These are phyloP conservation scores for Fraxinus latifolia DNA, from an alignment of 305 asterid species.

Conservation along the genomic window DNA sequence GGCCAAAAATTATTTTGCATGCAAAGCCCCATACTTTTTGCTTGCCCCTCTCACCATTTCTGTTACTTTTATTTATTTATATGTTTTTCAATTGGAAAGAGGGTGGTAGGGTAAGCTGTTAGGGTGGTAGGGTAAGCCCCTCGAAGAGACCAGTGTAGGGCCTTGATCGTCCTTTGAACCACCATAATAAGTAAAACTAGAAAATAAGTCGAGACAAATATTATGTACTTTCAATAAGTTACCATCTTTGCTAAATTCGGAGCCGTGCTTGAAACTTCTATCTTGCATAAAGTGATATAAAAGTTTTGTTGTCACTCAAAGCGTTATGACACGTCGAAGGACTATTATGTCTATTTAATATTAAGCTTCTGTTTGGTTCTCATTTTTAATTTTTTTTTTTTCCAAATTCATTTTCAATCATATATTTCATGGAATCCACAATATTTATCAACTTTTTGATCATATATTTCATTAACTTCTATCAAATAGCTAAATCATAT, in stretches of 20 bases:
- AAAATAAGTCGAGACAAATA: not conserved
- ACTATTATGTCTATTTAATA: not conserved
- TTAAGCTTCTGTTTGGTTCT: too few relatives aligned
- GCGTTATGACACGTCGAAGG: not conserved
- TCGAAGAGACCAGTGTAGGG: not conserved
- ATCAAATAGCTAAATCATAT: not conserved
- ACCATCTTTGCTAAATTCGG: not conserved
- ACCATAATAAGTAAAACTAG: not conserved
- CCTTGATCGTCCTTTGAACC: not conserved
- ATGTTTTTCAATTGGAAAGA: not conserved
- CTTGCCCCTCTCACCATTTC: not conserved
- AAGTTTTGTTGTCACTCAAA: not conserved
- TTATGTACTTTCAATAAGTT: not conserved
- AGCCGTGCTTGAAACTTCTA: not conserved
- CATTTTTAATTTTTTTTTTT: too few relatives aligned
- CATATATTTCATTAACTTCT: too few relatives aligned
- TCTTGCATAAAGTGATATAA: not conserved
- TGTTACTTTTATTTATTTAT: not conserved
- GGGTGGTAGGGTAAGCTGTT: not conserved
- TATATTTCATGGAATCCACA: too few relatives aligned
- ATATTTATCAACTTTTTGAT: too few relatives aligned
- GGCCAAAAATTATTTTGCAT: constrained; percentile 16
- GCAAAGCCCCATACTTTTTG: constrained; percentile 7
- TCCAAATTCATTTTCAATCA: too few relatives aligned
- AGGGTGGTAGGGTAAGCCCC: not conserved